Conservation (phyloP, 306 rosid genomes). For the Casuarina glauca region DNA sequence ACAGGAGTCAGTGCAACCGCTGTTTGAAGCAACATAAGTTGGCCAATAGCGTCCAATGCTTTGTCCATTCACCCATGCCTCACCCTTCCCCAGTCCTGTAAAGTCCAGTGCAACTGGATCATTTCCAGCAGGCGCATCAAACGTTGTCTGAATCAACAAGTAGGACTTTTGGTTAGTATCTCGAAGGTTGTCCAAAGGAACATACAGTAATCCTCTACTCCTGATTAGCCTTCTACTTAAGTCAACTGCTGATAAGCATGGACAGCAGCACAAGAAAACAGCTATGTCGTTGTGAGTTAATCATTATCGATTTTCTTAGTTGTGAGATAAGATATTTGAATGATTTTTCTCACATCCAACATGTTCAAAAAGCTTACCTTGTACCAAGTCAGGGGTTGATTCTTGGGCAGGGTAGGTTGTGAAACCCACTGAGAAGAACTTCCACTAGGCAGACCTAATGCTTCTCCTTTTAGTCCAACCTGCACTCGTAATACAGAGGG, state of each 20-base stretch:
- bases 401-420: slow-evolving; percentile 62
- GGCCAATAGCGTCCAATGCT: slow-evolving; percentile 99
- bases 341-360: not conserved
- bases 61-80: slow-evolving; percentile 96
- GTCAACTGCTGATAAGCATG: not conserved
- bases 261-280: not conserved
- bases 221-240: not conserved
- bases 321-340: not conserved
- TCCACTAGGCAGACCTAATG: slow-evolving; percentile 55
- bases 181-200: slow-evolving; percentile 5
- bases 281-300: slow-evolving; percentile 5
- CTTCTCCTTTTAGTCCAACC: slow-evolving; percentile 90
- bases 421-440: slow-evolving; percentile 70
- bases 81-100: slow-evolving; percentile 91
- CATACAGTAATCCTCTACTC: slow-evolving; percentile 12
- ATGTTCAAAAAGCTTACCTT: slow-evolving; percentile 52
- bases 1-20: slow-evolving; percentile 59
- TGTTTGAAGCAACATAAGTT: slow-evolving; percentile 41
- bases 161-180: slow-evolving; percentile 29
- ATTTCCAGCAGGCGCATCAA: slow-evolving; percentile 63
- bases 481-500: slow-evolving; percentile 34
- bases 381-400: slow-evolving; percentile 88
- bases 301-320: not conserved
- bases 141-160: slow-evolving; percentile 57
- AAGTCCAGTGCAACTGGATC: slow-evolving; percentile 87